These are phyloP conservation scores for Pestalotiopsis sp. DNA, from an alignment of 2,329 filamentous ascomycete genomes.

Conservation along the genomic window DNA sequence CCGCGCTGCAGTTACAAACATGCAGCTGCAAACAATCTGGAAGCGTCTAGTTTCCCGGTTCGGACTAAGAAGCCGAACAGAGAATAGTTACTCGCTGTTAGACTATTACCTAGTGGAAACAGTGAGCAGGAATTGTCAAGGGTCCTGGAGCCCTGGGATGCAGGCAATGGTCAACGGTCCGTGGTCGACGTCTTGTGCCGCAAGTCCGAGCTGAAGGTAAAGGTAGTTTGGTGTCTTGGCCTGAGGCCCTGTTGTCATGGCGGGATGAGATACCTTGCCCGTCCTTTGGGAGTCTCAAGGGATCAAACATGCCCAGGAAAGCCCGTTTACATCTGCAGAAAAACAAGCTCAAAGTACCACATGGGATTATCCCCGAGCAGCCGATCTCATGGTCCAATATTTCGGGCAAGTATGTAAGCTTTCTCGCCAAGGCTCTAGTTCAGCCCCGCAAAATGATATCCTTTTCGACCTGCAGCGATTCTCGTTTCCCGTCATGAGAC, in stretches of 20 bases:
- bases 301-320: conserved; percentile 6
- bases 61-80: neutral
- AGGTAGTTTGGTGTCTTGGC: neutral
- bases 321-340: neutral
- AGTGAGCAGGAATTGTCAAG: conserved; percentile 1
- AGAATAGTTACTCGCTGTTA: neutral
- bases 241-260: neutral
- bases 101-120: conserved; percentile 8
- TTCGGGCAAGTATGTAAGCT: conserved; percentile 4
- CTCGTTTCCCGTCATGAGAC: too few species aligned
- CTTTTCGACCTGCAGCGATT: neutral
- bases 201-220: neutral
- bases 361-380: neutral
- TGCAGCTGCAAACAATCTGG: neutral
- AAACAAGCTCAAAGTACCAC: neutral
- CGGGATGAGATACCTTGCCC: neutral
- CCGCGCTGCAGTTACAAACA: neutral
- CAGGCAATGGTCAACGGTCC: too few species aligned
- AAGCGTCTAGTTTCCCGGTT: conserved; percentile 1
- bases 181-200: neutral
- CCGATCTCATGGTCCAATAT: neutral
- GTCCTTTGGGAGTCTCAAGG: too few species aligned
- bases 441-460: neutral
- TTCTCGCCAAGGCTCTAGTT: conserved; percentile 13
- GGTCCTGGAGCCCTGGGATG: neutral